A percentile compares a stretch with the other conserved stretches of the same genome.
phyloP scores from a whole-genome alignment of 2,329 filamentous ascomycete genomes.

The Gnomoniopsis sp. region DNA sequence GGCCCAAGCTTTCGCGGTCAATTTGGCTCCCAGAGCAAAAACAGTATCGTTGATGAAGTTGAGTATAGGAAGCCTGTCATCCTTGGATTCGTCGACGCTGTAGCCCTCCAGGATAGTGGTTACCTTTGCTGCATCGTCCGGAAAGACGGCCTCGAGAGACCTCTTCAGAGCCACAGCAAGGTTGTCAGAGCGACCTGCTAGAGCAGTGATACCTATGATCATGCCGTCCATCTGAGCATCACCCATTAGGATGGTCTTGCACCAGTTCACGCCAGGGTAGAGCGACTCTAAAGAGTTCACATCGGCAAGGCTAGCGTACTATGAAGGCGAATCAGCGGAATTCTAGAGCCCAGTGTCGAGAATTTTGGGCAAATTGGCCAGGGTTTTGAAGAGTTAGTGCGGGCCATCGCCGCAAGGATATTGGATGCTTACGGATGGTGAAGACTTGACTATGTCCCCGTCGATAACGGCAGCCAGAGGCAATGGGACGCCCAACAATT shows the following conservation, averaged over 20 bases:
- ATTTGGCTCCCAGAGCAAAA: constrained; percentile 6
- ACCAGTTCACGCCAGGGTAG: constrained; percentile 7
- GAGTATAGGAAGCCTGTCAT: constrained; percentile 1
- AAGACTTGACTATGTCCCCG: constrained; percentile 13
- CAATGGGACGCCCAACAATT: constrained; percentile 4
- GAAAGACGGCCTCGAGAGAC: constrained; percentile 8
- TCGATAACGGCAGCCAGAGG: constrained; percentile 16
- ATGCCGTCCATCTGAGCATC: constrained; percentile 16
- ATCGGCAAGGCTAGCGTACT: constrained; percentile 8
- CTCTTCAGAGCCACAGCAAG: constrained; percentile 2
- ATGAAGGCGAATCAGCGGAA: too few species aligned
- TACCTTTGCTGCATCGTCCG: background rate
- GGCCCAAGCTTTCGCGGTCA: constrained; percentile 8
- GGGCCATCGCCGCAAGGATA: too few species aligned
- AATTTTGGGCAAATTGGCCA: too few species aligned
- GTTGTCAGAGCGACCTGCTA: constrained; percentile 8
- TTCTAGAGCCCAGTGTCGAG: too few species aligned
- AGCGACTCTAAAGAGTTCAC: background rate
- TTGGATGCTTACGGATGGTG: background rate
- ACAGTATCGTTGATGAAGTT: constrained; percentile 15
- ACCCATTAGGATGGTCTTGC: constrained; percentile 13
- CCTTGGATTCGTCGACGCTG: constrained; percentile 3
- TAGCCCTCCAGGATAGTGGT: constrained; percentile 4
- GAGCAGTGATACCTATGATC: constrained; percentile 2
- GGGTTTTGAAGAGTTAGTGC: too few species aligned